These are phyloP conservation scores for Hirsutella minnesotensis DNA, from an alignment of 2,329 filamentous ascomycete genomes.

Conservation along the genomic window DNA sequence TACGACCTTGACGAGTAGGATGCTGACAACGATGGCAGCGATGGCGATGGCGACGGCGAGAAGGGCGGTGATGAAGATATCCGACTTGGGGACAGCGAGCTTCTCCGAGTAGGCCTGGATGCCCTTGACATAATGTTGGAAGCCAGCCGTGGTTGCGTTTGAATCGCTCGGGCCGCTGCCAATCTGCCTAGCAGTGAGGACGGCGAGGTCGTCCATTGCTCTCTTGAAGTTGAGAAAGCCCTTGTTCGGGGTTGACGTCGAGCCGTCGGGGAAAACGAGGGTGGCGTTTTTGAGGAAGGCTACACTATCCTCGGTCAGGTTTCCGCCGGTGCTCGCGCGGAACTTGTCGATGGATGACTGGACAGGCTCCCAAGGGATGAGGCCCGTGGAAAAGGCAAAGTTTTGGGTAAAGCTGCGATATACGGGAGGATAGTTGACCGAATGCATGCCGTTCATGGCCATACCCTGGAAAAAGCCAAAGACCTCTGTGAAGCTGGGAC, in stretches of 20 bases:
- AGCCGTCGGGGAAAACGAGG: slow-evolving; percentile 55
- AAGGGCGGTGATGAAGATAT: slow-evolving; percentile 93
- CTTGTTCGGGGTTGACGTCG: slow-evolving; percentile 29
- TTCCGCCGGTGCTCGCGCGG: slow-evolving; percentile 68
- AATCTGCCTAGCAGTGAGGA: slow-evolving; percentile 38
- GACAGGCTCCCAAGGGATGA: slow-evolving; percentile 73
- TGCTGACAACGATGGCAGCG: slow-evolving; percentile 70
- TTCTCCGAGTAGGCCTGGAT: slow-evolving; percentile 77
- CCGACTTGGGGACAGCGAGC: slow-evolving; percentile 72
- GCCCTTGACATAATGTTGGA: slow-evolving; percentile 51
- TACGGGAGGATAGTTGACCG: slow-evolving; percentile 73
- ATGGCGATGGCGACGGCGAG: slow-evolving; percentile 81
- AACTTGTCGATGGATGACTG: slow-evolving; percentile 78
- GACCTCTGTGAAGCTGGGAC: slow-evolving; percentile 76
- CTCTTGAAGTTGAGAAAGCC: slow-evolving; percentile 41
- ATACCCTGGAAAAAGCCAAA: slow-evolving; percentile 87
- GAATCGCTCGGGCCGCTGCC: slow-evolving; percentile 6
- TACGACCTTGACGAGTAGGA: slow-evolving; percentile 82
- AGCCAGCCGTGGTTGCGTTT: slow-evolving; percentile 10
- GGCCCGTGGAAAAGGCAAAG: slow-evolving; percentile 80
- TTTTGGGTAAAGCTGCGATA: slow-evolving; percentile 88
- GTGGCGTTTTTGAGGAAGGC: slow-evolving; percentile 64
- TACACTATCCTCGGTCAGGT: slow-evolving; percentile 71
- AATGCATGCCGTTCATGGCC: slow-evolving; percentile 94
- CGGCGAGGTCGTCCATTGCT: slow-evolving; percentile 29